These are phyloP conservation scores for Daedaleopsis nitida DNA, from an alignment of 768 basidiomycete species.

Conservation along the genomic window DNA sequence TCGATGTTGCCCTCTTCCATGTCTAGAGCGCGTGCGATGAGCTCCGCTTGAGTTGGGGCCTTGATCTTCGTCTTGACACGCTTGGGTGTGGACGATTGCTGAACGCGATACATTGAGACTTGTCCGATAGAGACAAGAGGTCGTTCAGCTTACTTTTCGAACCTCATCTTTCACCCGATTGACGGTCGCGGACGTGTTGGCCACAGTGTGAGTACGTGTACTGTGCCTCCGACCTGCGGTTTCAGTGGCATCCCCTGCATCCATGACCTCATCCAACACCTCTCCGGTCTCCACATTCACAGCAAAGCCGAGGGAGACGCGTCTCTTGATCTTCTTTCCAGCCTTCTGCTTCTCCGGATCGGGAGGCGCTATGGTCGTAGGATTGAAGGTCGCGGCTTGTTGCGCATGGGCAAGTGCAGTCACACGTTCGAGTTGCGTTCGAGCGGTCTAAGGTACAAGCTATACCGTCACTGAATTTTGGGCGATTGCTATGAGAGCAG, in stretches of 20 bases:
- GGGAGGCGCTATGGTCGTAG: slow-evolving; percentile 40
- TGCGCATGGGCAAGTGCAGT: slow-evolving; percentile 69
- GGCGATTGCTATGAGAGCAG: background rate
- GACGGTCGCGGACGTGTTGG: slow-evolving; percentile 69
- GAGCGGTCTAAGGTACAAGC: slow-evolving; percentile 46
- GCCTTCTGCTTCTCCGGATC: slow-evolving; percentile 12
- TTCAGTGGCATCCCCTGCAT: background rate
- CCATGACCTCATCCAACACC: slow-evolving; percentile 39
- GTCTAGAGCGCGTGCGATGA: slow-evolving; percentile 81
- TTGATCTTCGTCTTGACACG: slow-evolving; percentile 56
- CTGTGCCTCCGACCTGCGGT: slow-evolving; percentile 50
- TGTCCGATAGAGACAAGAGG: too few species aligned
- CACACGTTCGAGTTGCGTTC: slow-evolving; percentile 59
- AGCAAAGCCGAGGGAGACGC: slow-evolving; percentile 55
- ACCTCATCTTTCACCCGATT: slow-evolving; percentile 64
- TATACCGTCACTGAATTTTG: background rate
- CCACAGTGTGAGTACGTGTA: slow-evolving; percentile 65
- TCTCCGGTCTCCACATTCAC: slow-evolving; percentile 67
- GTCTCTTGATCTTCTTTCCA: slow-evolving; percentile 40
- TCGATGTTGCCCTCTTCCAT: slow-evolving; percentile 84
- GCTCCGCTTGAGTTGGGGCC: slow-evolving; percentile 75
- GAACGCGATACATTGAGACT: too few species aligned
- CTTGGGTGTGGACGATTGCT: slow-evolving; percentile 53
- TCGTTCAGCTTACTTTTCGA: slow-evolving; percentile 45
- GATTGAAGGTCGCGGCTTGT: slow-evolving; percentile 69